These are phyloP conservation scores for Colletotrichum higginsianum DNA, from an alignment of 2,329 filamentous ascomycete genomes.

Conservation along the genomic window DNA sequence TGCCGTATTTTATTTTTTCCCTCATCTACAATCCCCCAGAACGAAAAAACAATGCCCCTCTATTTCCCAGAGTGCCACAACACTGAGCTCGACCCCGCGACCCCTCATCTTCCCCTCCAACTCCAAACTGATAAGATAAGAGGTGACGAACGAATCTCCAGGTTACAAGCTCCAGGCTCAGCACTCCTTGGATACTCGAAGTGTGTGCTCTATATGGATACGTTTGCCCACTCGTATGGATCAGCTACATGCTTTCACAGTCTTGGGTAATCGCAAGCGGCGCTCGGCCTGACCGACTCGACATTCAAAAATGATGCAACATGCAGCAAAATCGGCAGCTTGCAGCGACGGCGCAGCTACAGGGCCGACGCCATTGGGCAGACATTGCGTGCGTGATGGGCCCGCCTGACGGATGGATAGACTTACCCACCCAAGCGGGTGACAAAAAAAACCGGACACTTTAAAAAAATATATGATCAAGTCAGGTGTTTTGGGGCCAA, in stretches of 20 bases:
- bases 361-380: neutral
- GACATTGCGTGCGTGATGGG: neutral
- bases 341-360: neutral
- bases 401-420: neutral
- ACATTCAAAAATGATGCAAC: neutral
- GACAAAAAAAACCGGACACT: no score
- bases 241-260: no score
- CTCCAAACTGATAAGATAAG: conserved; percentile 12
- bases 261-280: neutral
- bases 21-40: no score
- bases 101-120: neutral
- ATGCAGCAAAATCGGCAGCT: neutral
- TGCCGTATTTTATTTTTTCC: no score
- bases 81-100: neutral
- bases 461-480: no score
- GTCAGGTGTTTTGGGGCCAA: no score
- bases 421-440: neutral
- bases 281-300: neutral
- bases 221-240: no score
- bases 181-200: neutral
- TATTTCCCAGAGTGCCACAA: neutral
- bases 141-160: no score
- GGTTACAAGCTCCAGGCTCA: neutral
- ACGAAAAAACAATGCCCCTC: neutral
- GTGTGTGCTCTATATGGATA: no score